phyloP scores from a whole-genome alignment of 2,329 filamentous ascomycete species.

The Cladosporium sp. region DNA sequence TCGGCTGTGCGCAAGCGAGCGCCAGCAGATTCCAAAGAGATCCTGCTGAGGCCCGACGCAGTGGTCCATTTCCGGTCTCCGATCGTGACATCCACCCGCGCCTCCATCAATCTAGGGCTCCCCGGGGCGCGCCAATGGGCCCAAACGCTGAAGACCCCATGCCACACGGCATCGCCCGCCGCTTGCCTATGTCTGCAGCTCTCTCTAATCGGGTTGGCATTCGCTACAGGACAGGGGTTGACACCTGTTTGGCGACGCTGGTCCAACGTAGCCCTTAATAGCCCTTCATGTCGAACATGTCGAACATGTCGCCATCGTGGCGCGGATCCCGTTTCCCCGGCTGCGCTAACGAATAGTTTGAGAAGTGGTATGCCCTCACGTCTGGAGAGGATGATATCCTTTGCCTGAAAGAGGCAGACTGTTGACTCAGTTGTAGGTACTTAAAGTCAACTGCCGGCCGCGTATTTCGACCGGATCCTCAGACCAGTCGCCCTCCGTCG shows the following conservation, averaged over 20 bases:
- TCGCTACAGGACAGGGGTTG: not conserved
- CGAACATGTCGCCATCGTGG: slow-evolving; percentile 6
- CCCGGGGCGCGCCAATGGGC: too few relatives aligned
- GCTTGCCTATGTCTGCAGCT: not conserved
- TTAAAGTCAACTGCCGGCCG: slow-evolving; percentile 7
- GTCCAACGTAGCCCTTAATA: slow-evolving; percentile 6
- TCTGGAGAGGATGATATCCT: slow-evolving; percentile 5
- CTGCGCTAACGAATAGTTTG: slow-evolving; percentile 1
- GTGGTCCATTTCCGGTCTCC: slow-evolving; percentile 8
- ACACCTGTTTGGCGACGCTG: slow-evolving; percentile 1
- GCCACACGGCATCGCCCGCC: too few relatives aligned
- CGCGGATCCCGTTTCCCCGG: not conserved
- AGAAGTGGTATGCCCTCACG: slow-evolving; percentile 6
- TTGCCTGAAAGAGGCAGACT: slow-evolving; percentile 1
- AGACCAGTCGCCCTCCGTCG: too few relatives aligned
- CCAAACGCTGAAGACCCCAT: too few relatives aligned
- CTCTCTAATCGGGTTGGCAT: not conserved
- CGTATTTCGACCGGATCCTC: not conserved
- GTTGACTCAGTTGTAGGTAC: slow-evolving; percentile 9
- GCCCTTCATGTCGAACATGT: slow-evolving; percentile 6
- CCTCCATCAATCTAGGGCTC: not conserved
- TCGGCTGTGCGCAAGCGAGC: slow-evolving; percentile 10
- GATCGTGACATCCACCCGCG: slow-evolving; percentile 3
- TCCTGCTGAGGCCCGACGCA: slow-evolving; percentile 6
- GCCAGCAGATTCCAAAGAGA: slow-evolving; percentile 6